These are phyloP conservation scores for Prunus persica DNA, from an alignment of 306 rosid species.

Conservation along the genomic window DNA sequence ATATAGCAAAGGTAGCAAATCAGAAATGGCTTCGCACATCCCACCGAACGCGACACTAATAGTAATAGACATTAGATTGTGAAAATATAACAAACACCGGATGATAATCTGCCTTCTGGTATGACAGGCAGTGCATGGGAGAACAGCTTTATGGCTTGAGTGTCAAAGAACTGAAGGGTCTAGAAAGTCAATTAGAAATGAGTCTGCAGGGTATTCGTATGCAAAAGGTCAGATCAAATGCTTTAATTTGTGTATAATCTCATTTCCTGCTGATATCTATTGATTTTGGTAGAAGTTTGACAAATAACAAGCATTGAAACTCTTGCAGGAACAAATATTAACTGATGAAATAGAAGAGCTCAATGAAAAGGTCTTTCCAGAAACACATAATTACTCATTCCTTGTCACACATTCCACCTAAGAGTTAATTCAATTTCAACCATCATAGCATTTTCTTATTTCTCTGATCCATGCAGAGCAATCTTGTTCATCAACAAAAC, in stretches of 20 bases:
- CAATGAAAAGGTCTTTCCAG: constrained; percentile 31
- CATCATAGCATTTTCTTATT: neutral
- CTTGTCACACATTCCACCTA: neutral
- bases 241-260: neutral
- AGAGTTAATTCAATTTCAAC: neutral
- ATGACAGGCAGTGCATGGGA: constrained; percentile 61
- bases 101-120: constrained; percentile 1
- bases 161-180: constrained; percentile 51
- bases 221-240: constrained; percentile 49
- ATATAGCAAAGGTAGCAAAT: no score
- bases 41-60: no score
- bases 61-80: no score
- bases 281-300: neutral
- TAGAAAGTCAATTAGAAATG: constrained; percentile 60
- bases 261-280: neutral
- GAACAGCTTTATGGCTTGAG: constrained; percentile 60
- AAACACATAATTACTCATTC: neutral
- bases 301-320: neutral
- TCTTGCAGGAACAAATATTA: constrained; percentile 38
- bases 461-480: constrained; percentile 16
- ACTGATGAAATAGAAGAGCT: constrained; percentile 35
- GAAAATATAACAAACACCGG: neutral
- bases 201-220: constrained; percentile 56
- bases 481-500: constrained; percentile 32
- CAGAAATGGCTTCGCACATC: no score